Base-by-base conservation (phyloP, 208 protist genomes). In the Trypanosoma conorhini region DNA sequence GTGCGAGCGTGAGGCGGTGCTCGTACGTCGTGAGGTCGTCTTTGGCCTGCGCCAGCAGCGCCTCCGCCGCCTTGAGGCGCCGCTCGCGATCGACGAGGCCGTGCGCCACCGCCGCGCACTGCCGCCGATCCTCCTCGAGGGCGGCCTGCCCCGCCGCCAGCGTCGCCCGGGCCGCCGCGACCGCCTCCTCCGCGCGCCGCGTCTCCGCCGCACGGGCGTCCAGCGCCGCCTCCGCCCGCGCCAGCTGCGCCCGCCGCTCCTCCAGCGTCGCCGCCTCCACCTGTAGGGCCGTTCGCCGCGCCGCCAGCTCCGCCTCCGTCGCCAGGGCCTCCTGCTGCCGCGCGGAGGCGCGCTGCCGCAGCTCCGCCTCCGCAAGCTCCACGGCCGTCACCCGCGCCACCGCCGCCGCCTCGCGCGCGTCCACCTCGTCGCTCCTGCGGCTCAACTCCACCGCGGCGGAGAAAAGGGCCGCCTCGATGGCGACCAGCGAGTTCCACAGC, bases 21-120 rank as follows among this genome's bases (percentile, higher is more conserved):
- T 63, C 66, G 44, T 62, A 63, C 9, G n/a, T 28, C 12, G 54
- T 44, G 13, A 71, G 57, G 8, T 71, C 66, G 15, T 63, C 35
- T 31, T 65, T 72, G 21, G 58, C 33, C 19, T n/a, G 28, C 19
- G 22, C 21, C n/a, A 72, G 44, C 22, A 54, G 13, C 30, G 46
- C 40, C 21, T 72, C 59, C 15, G 48, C 22, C 28, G 57, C 50
- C 33, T 59, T 57, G 4, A 71, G 22, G 26, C 66, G 24, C 19
- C 50, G 46, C 57, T 63, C 66, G 17, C 66, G 57, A 19, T 48
- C 22, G 9, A 71, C 19, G 31, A 57, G 40, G 9, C 40, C 28
- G 5, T 63, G 8, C 3, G 66, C 66, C 5, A 71, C 24, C 1
- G 44, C 38, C n/a, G 31, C 51, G 42, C 33, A 54, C 22, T 71